Base-by-base conservation (phyloP, 352 stramenopile species). In the Thalassiosira mediterranea region DNA sequence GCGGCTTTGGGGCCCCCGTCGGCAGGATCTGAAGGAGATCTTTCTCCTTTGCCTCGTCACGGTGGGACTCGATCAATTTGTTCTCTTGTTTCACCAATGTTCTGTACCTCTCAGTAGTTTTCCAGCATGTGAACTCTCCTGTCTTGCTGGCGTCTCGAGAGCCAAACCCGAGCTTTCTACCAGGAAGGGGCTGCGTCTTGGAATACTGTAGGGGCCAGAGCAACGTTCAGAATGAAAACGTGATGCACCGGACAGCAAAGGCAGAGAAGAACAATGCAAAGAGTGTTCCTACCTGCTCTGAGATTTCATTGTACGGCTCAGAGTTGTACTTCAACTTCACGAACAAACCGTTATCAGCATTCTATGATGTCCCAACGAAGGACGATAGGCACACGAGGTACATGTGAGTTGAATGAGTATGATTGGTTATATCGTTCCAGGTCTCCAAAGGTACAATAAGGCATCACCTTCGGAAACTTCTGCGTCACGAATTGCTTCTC, bases 91-190 rank as follows among this genome's bases (percentile, higher is more conserved):
- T 83, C 42, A 97, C 75, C 5, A 91, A 90, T 76, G 95, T 90
- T 26, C 93, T 89, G 76, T 96, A 97, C 63, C 96, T 91, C 77
- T 97, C 91, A 7, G 94, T 96, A 65, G 92, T 88, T 58, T 96
- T 88, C 40, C 94, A 91, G 71, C 89, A 95, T 80, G 95, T 96
- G 63, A 97, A 97, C 44, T 97, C 93, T 56, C 96, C 94, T 56
- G 90, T 86, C 29, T 95, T 95, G 57, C 83, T 94, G 19, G 93
- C 93, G 70, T 97, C 93, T 72, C 96, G 95, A 46, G 91, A 95
- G 19, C 93, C 94, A 76, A 97, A 97, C 21, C 93, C 94, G 3
- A 94, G 80, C 71, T 97, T 97, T 44, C 94, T 90, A 44, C 91
- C 81, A 48, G 95, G 89, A 72, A 95, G 89, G 29, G 93, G 93